Evolutionary conservation across 805 yeast species (phyloP).

Genomic region (Metschnikowia borealis): DNA sequence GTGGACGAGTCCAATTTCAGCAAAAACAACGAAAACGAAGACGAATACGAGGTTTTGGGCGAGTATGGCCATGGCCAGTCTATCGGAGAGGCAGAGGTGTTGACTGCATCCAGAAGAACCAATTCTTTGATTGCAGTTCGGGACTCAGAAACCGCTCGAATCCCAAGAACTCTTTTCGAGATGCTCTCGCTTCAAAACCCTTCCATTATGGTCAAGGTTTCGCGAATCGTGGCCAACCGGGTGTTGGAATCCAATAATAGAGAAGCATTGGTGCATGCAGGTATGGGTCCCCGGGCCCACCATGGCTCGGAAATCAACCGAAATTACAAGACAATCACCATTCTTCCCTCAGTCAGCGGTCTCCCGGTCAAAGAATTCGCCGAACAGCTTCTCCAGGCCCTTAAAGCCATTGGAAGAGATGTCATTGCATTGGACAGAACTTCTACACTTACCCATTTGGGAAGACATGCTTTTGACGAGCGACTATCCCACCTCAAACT

Average conservation of each 20-base stretch:
- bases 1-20: conserved; percentile 21
- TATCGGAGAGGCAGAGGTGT: conserved; percentile 90
- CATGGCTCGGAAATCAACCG: conserved; percentile 26
- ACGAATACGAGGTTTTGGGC: conserved; percentile 43
- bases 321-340: conserved; percentile 76
- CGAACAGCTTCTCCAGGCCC: conserved; percentile 61
- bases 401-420: conserved; percentile 64
- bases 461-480: conserved; percentile 89
- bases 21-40: conserved; percentile 12
- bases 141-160: conserved; percentile 90
- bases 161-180: conserved; percentile 87
- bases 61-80: conserved; percentile 95
- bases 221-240: conserved; percentile 76
- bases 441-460: conserved; percentile 71
- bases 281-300: not conserved
- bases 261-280: conserved; percentile 27
- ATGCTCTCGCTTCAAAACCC: conserved; percentile 81
- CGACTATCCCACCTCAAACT: conserved; percentile 74
- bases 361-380: conserved; percentile 90
- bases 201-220: conserved; percentile 82
- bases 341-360: conserved; percentile 74
- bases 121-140: conserved; percentile 78
- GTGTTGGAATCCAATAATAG: conserved; percentile 19
- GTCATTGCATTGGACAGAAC: conserved; percentile 84
- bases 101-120: conserved; percentile 71